Base-by-base conservation (phyloP, 2,329 filamentous ascomycete species). In the Anisogramma anomala region DNA sequence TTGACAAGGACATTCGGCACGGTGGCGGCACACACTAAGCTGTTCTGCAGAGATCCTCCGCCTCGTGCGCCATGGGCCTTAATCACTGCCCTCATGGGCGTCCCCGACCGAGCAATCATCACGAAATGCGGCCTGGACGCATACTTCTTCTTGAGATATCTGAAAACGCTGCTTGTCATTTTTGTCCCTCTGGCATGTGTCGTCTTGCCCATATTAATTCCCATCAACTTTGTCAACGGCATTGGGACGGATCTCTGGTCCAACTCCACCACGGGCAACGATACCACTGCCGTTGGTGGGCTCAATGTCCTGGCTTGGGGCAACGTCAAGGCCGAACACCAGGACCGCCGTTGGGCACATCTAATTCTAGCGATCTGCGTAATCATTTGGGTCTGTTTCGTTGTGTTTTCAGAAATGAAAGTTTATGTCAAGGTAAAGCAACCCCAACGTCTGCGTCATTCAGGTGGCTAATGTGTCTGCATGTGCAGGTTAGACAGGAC, bases 71-170 rank as follows among this genome's bases (percentile, higher is more conserved):
- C 70, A 27, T 66, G 71, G 57, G 65, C 64, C 11, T 59, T 79
- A 44, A 49, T 76, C 51, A 56, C 72, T 60, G 57, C 66, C 66
- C 49, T 94, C 69, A 69, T 84, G 64, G 59, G 79, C 65, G 64
- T 84, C 64, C 59, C 77, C 67, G 73, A 84, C 47, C 71, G 84
- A 10, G 85, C 94, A 52, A 77, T 98, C 51, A 94, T 98, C 53
- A 82, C 89, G 39, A 94, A 95, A 61, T 95, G 89, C 52, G 91
- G 91, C 14, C 74, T 98, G 8, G 91, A 98, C 58, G 87, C 89
- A 54, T 98, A 94, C 64, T 94, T 96, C 67, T 98, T 98, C 60
- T 71, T 98, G 1, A 83, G 93, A 48, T 98, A 94, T 55, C 73
- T 77, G 11, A 74, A 74, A 49, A 73, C 55, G 59, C 75, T 96